These are phyloP conservation scores for Colletotrichum sublineola DNA, from an alignment of 2,329 filamentous ascomycete species.

Conservation along the genomic window DNA sequence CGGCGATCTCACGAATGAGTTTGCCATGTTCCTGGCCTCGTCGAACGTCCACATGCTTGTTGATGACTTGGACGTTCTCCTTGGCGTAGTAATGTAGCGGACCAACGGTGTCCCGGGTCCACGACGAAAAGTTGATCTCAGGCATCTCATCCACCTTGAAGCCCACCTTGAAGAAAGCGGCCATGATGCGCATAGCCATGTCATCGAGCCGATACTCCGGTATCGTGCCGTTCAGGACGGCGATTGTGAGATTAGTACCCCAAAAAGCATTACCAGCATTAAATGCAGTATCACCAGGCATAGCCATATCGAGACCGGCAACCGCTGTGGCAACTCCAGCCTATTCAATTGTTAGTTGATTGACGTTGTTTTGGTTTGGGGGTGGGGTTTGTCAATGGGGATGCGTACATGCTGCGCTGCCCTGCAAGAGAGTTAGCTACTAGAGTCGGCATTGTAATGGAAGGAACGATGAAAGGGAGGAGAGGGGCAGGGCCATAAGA, in stretches of 20 bases:
- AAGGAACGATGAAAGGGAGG: too few species aligned
- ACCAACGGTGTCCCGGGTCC: conserved; percentile 83
- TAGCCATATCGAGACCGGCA: conserved; percentile 87
- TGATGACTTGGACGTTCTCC: conserved; percentile 75
- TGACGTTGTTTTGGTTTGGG: too few species aligned
- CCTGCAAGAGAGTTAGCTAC: background rate
- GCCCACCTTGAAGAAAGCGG: conserved; percentile 76
- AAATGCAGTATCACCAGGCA: conserved; percentile 87
- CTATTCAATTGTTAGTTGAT: conserved; percentile 64
- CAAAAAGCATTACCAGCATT: conserved; percentile 80
- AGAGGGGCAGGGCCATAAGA: too few species aligned
- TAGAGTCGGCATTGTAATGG: background rate
- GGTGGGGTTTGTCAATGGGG: background rate
- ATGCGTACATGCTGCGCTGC: conserved; percentile 13
- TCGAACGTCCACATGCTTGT: conserved; percentile 88
- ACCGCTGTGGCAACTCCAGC: conserved; percentile 74
- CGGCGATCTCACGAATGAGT: conserved; percentile 81
- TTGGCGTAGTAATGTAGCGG: conserved; percentile 74
- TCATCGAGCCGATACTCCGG: conserved; percentile 91
- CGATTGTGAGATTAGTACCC: conserved; percentile 89
- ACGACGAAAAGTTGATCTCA: conserved; percentile 87
- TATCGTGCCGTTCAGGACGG: conserved; percentile 89
- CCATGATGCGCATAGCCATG: conserved; percentile 88
- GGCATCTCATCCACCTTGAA: conserved; percentile 61
- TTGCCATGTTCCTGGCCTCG: conserved; percentile 71